Base-by-base conservation (phyloP, 1,284 basidiomycete genomes). In the Ganoderma resinaceum region DNA sequence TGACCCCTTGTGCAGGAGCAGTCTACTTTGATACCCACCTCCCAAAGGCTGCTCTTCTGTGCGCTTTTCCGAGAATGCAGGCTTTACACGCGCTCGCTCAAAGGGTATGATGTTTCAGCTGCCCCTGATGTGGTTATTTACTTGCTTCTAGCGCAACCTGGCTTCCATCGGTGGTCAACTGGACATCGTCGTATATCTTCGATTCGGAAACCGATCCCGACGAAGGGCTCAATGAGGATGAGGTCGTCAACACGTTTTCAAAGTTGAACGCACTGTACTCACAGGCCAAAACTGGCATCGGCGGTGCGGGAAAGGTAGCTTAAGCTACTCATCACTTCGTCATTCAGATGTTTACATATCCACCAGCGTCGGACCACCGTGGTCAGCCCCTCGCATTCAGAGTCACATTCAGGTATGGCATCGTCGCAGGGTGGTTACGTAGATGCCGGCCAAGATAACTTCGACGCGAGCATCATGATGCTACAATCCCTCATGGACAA, bases 41-140 rank as follows among this genome's bases (percentile, higher is more conserved):
- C 87, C 1, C 88, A 90, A 62, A 80, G 90, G 37, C 78, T 88
- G 43, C 78, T 93, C 16, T 83, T 91, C 65, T 85, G 84, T 63
- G 80, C 85, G 23, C 78, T 93, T 5, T 86, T 93, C 65, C 81
- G 86, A 1, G 89, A 91, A 73, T 86, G 91, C 42, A 81, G 91
- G 65, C 78, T 91, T 6, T 73, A 89, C 7, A 88, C 87, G 0
- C 82, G 86, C 57, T 90, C 89, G 0, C 75, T 90, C 37, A 91
- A 89, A 77, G 75, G 83, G 91, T 92, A 77, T 55, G 87, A 81
- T n/a, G 23, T 31, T n/a, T 35, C 35, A 55, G 53, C 33, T 46
- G 18, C 61, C 61, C 7, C 60, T 63, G 4, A 58, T 65, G 66
- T 65, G 38, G 18, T 53, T n/a, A 52, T 60, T 64, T 6, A 42